Evolutionary conservation across 1,139 yeast genomes (phyloP).

Genomic region (Zhuliangozyma blackwelliae): DNA sequence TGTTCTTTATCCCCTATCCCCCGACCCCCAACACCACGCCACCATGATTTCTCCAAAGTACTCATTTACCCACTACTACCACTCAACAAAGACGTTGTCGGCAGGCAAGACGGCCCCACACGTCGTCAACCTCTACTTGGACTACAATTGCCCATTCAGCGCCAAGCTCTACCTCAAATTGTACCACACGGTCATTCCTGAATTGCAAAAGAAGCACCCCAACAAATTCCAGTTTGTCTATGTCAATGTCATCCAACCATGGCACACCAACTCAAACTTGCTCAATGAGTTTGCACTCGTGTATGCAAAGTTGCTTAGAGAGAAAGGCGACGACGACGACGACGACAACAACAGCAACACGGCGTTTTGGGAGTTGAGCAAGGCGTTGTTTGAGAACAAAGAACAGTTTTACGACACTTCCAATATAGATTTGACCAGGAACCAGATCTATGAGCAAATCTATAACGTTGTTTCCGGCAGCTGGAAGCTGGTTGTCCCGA

Average conservation of each 20-base stretch:
- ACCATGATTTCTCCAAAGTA: constrained; percentile 41
- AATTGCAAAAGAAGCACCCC: constrained; percentile 43
- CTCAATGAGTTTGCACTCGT: constrained; percentile 73
- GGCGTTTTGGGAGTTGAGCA: constrained; percentile 61
- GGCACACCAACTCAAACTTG: constrained; percentile 74
- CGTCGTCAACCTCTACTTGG: constrained; percentile 54
- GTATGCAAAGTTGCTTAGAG: constrained; percentile 56
- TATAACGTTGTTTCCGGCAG: constrained; percentile 46
- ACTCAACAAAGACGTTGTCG: constrained; percentile 18
- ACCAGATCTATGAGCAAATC: constrained; percentile 52
- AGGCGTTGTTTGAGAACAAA: constrained; percentile 50
- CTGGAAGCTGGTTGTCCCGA: constrained; percentile 32
- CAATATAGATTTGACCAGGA: constrained; percentile 50
- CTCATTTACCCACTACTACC: constrained; percentile 34
- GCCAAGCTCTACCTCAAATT: constrained; percentile 60
- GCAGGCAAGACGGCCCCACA: constrained; percentile 23
- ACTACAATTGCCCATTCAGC: constrained; percentile 76
- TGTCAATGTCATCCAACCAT: constrained; percentile 74
- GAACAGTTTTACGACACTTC: constrained; percentile 59
- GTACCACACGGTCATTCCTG: constrained; percentile 50
- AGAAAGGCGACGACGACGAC: constrained; percentile 9
- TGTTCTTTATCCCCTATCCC: too few relatives aligned
- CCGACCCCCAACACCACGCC: neutral
- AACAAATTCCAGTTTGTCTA: constrained; percentile 53
- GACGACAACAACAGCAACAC: constrained; percentile 3